Base-by-base conservation (phyloP, 2,329 filamentous ascomycete genomes). In the Aspergillus tanneri region DNA sequence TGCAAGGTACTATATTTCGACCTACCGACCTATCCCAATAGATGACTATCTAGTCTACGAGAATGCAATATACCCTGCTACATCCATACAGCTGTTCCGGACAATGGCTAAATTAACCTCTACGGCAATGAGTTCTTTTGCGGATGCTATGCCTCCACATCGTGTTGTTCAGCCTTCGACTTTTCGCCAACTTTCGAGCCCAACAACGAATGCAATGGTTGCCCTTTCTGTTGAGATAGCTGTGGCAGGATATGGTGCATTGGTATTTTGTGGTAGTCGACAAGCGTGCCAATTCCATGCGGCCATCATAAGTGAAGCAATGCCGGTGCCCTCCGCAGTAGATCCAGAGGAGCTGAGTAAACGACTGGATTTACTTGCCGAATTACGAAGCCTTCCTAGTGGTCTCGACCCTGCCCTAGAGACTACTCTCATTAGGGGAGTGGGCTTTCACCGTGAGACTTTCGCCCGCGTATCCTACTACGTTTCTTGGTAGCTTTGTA, bases 11-110 rank as follows among this genome's bases (percentile, higher is more conserved):
- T 90, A 88, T 59, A 81, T 85, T 56, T 90, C 87, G 2, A 80
- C 77, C 45, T 90, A 89, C 63, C 79, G 83, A 2, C 87, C 87
- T 1, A 77, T 91, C n/a, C 86, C 87, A 0, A 83, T 91, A 18
- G 79, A 88, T 43, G 87, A 90, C 58, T 81, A 88, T 60, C 72
- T 90, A 1, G 86, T 90, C 3, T 86, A 83, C 61, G 84, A 89
- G 37, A 82, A 86, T 48, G 76, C 76, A 5, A 76, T 90, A 8
- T 89, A 88, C 57, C 77, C 79, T 3, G 80, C 77, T 23, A 80
- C 72, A n/a, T 82, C 81, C 7, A 78, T 75, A 40, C 77, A 73
- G 41, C 72, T 86, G 32, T 77, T 84, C 32, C 81, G 81, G 52
- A 82, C 77, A 10, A 78, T 79, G 9, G 76, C 73, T 8, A 79